Evolutionary conservation across 2,329 filamentous ascomycete genomes (phyloP).

Genomic region (Trichothecium sympodiale): DNA sequence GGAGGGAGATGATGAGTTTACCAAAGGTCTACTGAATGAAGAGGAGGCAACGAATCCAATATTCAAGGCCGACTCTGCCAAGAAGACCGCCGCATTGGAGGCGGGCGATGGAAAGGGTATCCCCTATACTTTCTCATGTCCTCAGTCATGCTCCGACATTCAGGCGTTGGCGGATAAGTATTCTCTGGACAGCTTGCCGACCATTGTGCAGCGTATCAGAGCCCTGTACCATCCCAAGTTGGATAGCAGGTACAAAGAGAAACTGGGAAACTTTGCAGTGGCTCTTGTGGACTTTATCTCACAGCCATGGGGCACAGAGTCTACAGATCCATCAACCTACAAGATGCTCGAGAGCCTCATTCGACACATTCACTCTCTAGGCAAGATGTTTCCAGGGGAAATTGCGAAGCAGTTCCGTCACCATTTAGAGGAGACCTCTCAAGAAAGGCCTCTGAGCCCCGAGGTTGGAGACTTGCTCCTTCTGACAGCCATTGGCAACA

Average conservation of each 20-base stretch:
- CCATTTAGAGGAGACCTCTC: slow-evolving; percentile 50
- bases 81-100: slow-evolving; percentile 20
- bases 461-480: slow-evolving; percentile 65
- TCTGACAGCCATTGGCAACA: slow-evolving; percentile 71
- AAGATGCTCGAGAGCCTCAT: slow-evolving; percentile 65
- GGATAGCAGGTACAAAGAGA: slow-evolving; percentile 72
- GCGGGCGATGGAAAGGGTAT: slow-evolving; percentile 45
- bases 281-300: slow-evolving; percentile 54
- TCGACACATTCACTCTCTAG: slow-evolving; percentile 85
- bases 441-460: slow-evolving; percentile 37
- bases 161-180: slow-evolving; percentile 54
- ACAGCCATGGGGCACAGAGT: slow-evolving; percentile 15
- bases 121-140: slow-evolving; percentile 80
- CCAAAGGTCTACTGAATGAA: slow-evolving; percentile 53
- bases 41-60: slow-evolving; percentile 42
- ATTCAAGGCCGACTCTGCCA: slow-evolving; percentile 34
- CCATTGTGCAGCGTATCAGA: slow-evolving; percentile 78
- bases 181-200: slow-evolving; percentile 55
- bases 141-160: slow-evolving; percentile 65
- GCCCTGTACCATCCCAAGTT: slow-evolving; percentile 88
- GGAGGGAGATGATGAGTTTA: slow-evolving; percentile 58
- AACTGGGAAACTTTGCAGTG: slow-evolving; percentile 57
- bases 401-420: slow-evolving; percentile 68
- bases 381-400: slow-evolving; percentile 71
- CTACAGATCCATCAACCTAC: slow-evolving; percentile 38